Base-by-base conservation (phyloP, 2,329 filamentous ascomycete genomes). In the Byssoonygena ceratinophila region DNA sequence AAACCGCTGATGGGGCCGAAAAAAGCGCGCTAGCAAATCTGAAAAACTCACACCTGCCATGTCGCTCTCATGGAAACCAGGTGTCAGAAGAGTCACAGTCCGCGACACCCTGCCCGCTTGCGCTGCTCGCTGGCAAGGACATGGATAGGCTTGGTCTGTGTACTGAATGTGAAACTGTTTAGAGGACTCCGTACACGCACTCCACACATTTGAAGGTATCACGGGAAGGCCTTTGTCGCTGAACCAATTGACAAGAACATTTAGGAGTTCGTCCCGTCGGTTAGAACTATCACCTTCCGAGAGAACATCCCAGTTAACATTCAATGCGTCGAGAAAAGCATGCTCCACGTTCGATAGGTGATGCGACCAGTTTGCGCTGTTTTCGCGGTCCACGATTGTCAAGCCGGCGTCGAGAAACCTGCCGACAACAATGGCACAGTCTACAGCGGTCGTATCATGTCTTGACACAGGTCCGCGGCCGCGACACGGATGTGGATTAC, bases 321-420 rank as follows among this genome's bases (percentile, higher is more conserved):
- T 27, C 22, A 54, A 18, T 12, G 48, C 43, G 12, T 34, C 18
- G 16, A 56, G 32, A 37, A 51, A 56, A 9, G 47, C 51, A 5
- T 31, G 29, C 36, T 56, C 51, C 2, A 48, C 4, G 9, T 3
- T 11, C 9, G 39, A 51, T 2, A 53, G 31, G 12, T 16, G 34
- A 27, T n/a, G 16, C 1, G n/a, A 3, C 46, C 25, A 27, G 20
- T 39, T 34, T 5, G 4, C 37, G 16, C 41, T 61, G 23, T 40
- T 32, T 12, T 29, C 46, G 22, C 52, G 61, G 45, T 71, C 68
- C 4, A 61, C 55, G 6, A 57, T 58, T 1, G 68, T 69, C 9
- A 62, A 66, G 9, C 68, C 68, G 4, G 62, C 65, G 39, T 68
- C 61, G 5, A 67, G 59, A n/a, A 71, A 53, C 48, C 58, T 66